Conservation (phyloP, 495 filamentous ascomycete species). For the Lophium mytilinum region DNA sequence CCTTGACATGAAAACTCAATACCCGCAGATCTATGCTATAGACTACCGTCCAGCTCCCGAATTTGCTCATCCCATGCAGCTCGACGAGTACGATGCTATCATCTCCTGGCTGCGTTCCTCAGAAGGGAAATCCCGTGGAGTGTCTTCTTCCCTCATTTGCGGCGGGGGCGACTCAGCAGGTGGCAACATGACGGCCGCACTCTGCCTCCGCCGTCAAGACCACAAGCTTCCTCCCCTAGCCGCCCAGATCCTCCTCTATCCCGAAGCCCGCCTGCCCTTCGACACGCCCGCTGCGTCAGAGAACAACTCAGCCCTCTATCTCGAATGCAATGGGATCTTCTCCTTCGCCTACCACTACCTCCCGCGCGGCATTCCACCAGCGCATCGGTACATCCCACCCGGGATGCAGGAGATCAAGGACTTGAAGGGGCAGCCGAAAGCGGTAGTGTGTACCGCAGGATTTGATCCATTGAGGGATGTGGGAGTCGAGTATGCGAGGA, state of each 20-base stretch:
- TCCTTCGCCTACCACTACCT: slow-evolving; percentile 35
- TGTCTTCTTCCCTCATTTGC: neutral
- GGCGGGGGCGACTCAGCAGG: slow-evolving; percentile 34
- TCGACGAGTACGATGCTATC: neutral
- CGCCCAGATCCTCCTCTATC: slow-evolving; percentile 34
- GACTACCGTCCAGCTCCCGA: neutral
- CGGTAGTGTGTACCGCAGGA: slow-evolving; percentile 33
- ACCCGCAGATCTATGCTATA: neutral
- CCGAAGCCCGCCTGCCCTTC: slow-evolving; percentile 34
- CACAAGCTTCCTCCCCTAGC: slow-evolving; percentile 19
- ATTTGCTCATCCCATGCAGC: neutral
- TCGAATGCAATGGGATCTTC: slow-evolving; percentile 37
- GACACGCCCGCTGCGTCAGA: slow-evolving; percentile 31
- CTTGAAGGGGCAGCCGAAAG: neutral
- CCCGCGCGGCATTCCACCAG: slow-evolving; percentile 18
- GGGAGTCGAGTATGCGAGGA: slow-evolving; percentile 33
- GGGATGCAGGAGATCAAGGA: neutral
- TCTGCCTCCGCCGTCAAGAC: slow-evolving; percentile 27
- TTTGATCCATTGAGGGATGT: slow-evolving; percentile 37
- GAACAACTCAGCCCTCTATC: slow-evolving; percentile 32
- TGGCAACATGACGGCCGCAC: slow-evolving; percentile 35
- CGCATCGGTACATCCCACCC: slow-evolving; percentile 11
- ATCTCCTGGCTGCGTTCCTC: neutral
- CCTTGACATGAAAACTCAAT: no score
- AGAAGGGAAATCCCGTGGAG: neutral